A percentile compares a stretch with the other conserved stretches of the same genome.
phyloP scores from a whole-genome alignment of 768 basidiomycete species.

The Russula compacta region DNA sequence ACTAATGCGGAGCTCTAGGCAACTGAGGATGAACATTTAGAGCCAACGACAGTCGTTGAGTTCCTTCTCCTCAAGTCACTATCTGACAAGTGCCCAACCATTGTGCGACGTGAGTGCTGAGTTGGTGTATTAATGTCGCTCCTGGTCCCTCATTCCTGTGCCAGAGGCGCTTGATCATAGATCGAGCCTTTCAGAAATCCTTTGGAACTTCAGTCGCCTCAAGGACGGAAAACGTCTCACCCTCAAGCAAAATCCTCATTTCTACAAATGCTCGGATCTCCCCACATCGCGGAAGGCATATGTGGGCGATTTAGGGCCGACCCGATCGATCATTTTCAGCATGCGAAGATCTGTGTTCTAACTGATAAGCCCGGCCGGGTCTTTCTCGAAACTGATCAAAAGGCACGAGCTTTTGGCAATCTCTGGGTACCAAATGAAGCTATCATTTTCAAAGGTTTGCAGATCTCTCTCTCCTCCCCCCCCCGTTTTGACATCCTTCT shows the following conservation, averaged over 20 bases:
- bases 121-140: not conserved
- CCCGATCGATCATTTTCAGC: not conserved
- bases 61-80: not conserved
- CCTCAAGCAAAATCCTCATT: conserved; percentile 8
- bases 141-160: not conserved
- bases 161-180: not conserved
- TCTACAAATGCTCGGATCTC: not conserved
- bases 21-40: not conserved
- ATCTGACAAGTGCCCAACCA: not conserved
- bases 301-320: not conserved
- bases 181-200: not conserved
- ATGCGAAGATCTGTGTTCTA: not conserved
- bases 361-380: not conserved
- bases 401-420: not conserved
- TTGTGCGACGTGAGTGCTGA: not conserved
- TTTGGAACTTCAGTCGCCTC: conserved; percentile 6
- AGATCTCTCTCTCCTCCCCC: too few species aligned
- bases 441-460: conserved; percentile 4
- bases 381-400: not conserved
- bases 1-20: not conserved
- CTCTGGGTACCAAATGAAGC: not conserved
- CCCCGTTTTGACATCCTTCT: not conserved
- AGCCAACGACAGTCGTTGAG: not conserved
- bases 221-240: not conserved
- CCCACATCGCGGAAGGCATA: not conserved